phyloP scores from a whole-genome alignment of 2,329 filamentous ascomycete species.

The Colletotrichum navitas region DNA sequence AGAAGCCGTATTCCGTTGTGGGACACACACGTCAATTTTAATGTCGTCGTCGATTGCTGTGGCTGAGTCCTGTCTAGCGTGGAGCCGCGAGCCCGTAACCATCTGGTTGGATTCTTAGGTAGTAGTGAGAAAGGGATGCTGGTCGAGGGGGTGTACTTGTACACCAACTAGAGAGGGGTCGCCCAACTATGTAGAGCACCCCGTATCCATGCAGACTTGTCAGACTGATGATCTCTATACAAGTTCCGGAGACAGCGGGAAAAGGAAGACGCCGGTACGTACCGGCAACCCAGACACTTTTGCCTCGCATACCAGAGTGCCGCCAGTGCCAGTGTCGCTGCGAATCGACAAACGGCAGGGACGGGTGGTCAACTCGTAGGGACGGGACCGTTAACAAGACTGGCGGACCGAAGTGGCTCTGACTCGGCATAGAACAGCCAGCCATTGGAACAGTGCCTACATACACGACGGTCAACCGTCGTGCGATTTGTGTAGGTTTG shows the following conservation, averaged over 20 bases:
- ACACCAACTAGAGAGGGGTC: background rate
- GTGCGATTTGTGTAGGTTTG: background rate
- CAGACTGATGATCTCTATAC: conserved; percentile 8
- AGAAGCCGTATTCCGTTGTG: conserved; percentile 13
- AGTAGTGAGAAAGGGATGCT: conserved; percentile 20
- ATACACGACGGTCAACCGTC: background rate
- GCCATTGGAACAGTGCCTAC: background rate
- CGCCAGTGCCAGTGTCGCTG: background rate
- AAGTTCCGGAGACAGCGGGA: background rate
- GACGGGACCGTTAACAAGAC: conserved; percentile 4
- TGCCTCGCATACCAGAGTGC: background rate
- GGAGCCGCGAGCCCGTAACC: conserved; percentile 29
- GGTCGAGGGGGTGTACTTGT: conserved; percentile 12
- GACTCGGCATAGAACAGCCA: conserved; percentile 16
- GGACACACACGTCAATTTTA: conserved; percentile 23
- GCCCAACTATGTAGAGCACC: background rate
- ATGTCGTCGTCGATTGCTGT: conserved; percentile 20
- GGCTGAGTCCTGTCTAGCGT: conserved; percentile 33
- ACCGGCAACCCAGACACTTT: background rate
- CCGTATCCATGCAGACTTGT: background rate
- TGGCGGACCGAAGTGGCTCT: conserved; percentile 25
- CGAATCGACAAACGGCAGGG: background rate
- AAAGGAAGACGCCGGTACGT: background rate
- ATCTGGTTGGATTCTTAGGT: conserved; percentile 30
- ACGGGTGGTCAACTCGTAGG: conserved; percentile 1